Conservation (phyloP, 2,329 filamentous ascomycete species). For the Colletotrichum higginsianum region DNA sequence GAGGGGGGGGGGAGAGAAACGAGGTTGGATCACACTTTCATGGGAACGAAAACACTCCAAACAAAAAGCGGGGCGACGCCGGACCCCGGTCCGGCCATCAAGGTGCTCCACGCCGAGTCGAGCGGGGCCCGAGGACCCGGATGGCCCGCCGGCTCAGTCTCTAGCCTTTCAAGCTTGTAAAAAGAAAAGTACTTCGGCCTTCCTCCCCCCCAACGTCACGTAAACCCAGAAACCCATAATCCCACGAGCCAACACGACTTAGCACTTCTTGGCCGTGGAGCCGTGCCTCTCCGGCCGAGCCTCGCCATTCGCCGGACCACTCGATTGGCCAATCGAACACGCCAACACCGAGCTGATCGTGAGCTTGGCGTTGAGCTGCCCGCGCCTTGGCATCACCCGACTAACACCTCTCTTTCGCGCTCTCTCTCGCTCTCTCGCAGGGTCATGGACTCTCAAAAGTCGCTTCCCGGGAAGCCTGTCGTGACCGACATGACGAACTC, state of each 20-base stretch:
- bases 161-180: slow-evolving; percentile 8
- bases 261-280: slow-evolving; percentile 41
- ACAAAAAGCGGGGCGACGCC: slow-evolving; percentile 27
- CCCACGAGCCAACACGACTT: slow-evolving; percentile 31
- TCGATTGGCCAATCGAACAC: slow-evolving; percentile 18
- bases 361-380: slow-evolving; percentile 38
- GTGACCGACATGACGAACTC: slow-evolving; percentile 25
- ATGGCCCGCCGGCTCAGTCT: slow-evolving; percentile 31
- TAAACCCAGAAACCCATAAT: background rate
- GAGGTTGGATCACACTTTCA: too few relatives aligned
- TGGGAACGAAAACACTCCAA: slow-evolving; percentile 13
- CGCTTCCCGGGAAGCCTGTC: slow-evolving; percentile 12
- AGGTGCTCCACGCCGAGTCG: slow-evolving; percentile 26
- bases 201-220: slow-evolving; percentile 13
- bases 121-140: slow-evolving; percentile 39
- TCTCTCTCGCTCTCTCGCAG: slow-evolving; percentile 10
- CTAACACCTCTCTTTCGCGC: slow-evolving; percentile 6
- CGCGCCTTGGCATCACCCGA: slow-evolving; percentile 38
- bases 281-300: slow-evolving; percentile 12
- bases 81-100: slow-evolving; percentile 36
- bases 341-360: slow-evolving; percentile 22
- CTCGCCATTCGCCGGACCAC: background rate
- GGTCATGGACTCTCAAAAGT: slow-evolving; percentile 2
- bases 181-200: background rate
- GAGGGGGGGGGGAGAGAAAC: background rate